A percentile compares a stretch with the other conserved stretches of the same genome.
Conservation (phyloP, 768 basidiomycete species). For the Trametes elegans region DNA sequence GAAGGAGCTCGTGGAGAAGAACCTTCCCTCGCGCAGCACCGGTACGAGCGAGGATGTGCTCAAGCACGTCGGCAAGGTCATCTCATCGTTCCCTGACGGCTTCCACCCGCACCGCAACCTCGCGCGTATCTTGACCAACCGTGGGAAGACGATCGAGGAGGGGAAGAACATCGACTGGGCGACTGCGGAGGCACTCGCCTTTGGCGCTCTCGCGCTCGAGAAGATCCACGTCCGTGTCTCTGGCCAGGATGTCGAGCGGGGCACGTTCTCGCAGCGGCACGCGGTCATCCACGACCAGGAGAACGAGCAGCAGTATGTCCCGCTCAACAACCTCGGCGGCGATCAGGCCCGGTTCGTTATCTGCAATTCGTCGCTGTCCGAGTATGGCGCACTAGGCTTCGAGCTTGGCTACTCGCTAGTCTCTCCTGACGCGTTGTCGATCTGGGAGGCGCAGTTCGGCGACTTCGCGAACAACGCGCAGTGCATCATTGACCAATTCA, state of each 20-base stretch:
- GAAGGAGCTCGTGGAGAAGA: conserved; percentile 88
- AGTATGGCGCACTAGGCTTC: conserved; percentile 93
- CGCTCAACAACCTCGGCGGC: conserved; percentile 83
- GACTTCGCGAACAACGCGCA: conserved; percentile 98
- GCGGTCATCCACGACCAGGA: conserved; percentile 95
- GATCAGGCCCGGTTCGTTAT: conserved; percentile 92
- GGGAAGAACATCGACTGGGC: conserved; percentile 96
- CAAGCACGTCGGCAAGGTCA: conserved; percentile 78
- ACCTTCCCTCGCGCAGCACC: conserved; percentile 87
- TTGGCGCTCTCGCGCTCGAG: conserved; percentile 90
- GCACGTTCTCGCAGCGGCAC: conserved; percentile 98
- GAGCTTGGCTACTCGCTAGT: conserved; percentile 99
- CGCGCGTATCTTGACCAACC: conserved; percentile 80
- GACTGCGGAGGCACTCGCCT: conserved; percentile 95
- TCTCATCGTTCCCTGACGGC: conserved; percentile 80
- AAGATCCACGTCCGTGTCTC: conserved; percentile 93
- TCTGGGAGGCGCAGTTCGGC: conserved; percentile 99
- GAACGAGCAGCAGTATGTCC: conserved; percentile 87
- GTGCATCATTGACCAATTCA: conserved; percentile 98
- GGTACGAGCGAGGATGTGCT: conserved; percentile 79
- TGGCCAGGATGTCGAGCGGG: conserved; percentile 98
- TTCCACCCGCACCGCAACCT: conserved; percentile 92
- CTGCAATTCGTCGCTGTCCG: conserved; percentile 96
- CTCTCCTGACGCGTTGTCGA: conserved; percentile 85
- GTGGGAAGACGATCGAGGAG: conserved; percentile 94